Base-by-base conservation (phyloP, 1,284 basidiomycete species). In the Rhodotorula sp. region DNA sequence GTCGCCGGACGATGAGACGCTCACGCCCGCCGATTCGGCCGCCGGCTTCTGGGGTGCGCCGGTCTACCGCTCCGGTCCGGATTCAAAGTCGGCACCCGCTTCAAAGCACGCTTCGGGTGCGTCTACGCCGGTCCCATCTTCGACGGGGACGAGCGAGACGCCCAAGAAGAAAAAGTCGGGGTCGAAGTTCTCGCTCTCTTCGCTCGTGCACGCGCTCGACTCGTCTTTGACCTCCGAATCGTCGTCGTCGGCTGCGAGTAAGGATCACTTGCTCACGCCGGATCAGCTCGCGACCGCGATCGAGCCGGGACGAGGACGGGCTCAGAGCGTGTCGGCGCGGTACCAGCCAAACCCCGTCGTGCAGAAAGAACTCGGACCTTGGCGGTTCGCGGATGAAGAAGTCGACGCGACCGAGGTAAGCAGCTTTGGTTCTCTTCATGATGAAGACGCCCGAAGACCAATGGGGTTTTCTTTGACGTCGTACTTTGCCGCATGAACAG, bases 371-470 rank as follows among this genome's bases (percentile, higher is more conserved):
- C 52, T 82, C 0, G 82, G 82, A 12, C 80, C 81, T 1, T 83
- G 80, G 80, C 78, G 81, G 52, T 83, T 82, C 62, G 70, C 76
- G 2, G 80, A 81, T 61, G 79, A 80, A 7, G 75, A 74, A 1
- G 77, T 79, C 5, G 82, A 83, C 69, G 79, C 81, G 68, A 76
- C 81, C 50, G 82, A 83, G 69, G 77, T 77, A 55, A 55, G 73
- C 28, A 6, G 26, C 10, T 15, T 43, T 5, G 19, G 23, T n/a
- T 18, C 34, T 3, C 38, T 50, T 12, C 34, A 15, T 7, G 26
- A 19, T 6, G 31, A 16, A 15, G 10, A 15, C 38, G 38, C 21
- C 28, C 8, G 23, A n/a, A 14, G 38, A 43, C 38, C 12, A 12
- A 43, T 12, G 8, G 38, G 38, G 10, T 7, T 43, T 43, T 2